Base-by-base conservation (phyloP, 192 early-diverging fungal species). In the Chytriomyces hyalinus region DNA sequence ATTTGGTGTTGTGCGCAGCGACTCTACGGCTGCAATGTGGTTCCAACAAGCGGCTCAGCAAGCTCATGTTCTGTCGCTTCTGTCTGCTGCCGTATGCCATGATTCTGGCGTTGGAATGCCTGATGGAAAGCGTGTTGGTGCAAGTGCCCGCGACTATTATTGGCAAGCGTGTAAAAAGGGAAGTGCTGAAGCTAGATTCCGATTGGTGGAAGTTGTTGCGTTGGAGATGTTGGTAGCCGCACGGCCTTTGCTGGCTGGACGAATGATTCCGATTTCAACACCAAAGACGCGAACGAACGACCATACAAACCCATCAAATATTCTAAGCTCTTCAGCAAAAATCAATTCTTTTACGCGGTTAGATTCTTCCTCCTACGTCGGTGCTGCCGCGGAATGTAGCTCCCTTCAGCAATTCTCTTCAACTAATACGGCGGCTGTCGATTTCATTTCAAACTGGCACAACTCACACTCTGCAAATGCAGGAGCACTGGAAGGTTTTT, bases 101-200 rank as follows among this genome's bases (percentile, higher is more conserved):
- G 94, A 95, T 80, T 88, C 89, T 64, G 94, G 93, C 11, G 80
- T 94, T 6, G 94, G 94, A 11, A 73, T 89, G 6, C 53, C 53
- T 2, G 13, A 20, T 13, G 80, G 81, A 22, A 80, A 91, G 61
- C 87, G 84, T 70, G 77, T 82, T 17, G 68, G 77, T 17, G 13
- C 22, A 6, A 28, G 13, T 66, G 88, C 91, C 9, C 79, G 88
- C 50, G 64, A 80, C 6, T 75, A 76, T 57, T 90, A 86, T 65
- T n/a, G 46, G 62, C 57, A 59, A 9, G 87, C 89, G 13, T 78
- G 76, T 11, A 47, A 36, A 15, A 81, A 76, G 45, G 82, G 77
- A 9, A 75, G 46, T 2, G 48, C n/a, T 13, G 80, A 82, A 47
- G 86, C 84, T 24, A 75, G 70, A 48, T 63, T 50, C 43, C 28